Evolutionary conservation across 1,139 yeast species (phyloP).

Genomic region (Geotrichum carabidarum): DNA sequence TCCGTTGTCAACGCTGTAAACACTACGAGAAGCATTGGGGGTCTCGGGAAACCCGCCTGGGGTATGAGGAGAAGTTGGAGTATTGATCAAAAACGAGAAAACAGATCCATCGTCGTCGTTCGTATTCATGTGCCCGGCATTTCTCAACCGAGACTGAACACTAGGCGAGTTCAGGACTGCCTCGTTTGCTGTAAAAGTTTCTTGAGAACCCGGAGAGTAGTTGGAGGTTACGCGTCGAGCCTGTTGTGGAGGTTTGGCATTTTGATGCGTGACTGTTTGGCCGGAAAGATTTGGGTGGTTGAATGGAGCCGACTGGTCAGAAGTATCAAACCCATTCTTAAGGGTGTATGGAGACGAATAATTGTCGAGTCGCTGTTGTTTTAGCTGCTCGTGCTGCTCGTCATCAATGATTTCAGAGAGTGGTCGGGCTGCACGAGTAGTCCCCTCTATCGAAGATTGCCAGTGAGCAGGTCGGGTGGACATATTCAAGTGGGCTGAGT

Average conservation of each 20-base stretch:
- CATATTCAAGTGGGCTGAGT: neutral
- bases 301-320: neutral
- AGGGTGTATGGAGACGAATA: neutral
- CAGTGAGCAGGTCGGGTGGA: constrained; percentile 2
- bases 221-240: neutral
- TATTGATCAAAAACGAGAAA: constrained; percentile 11
- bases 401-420: constrained; percentile 14
- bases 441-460: neutral
- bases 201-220: neutral
- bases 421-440: constrained; percentile 3
- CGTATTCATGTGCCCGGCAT: neutral
- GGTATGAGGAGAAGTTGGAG: constrained; percentile 8
- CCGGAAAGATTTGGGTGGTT: constrained; percentile 12
- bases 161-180: neutral
- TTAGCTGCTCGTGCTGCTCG: constrained; percentile 13
- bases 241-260: neutral
- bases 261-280: constrained; percentile 6
- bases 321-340: neutral
- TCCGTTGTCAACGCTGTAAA: neutral
- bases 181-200: neutral
- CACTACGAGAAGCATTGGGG: neutral
- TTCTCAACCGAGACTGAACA: neutral
- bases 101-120: constrained; percentile 17
- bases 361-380: neutral
- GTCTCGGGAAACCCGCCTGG: constrained; percentile 1